Evolutionary conservation across 1,284 basidiomycete species (phyloP).

Genomic region (Crepidotus sp.): DNA sequence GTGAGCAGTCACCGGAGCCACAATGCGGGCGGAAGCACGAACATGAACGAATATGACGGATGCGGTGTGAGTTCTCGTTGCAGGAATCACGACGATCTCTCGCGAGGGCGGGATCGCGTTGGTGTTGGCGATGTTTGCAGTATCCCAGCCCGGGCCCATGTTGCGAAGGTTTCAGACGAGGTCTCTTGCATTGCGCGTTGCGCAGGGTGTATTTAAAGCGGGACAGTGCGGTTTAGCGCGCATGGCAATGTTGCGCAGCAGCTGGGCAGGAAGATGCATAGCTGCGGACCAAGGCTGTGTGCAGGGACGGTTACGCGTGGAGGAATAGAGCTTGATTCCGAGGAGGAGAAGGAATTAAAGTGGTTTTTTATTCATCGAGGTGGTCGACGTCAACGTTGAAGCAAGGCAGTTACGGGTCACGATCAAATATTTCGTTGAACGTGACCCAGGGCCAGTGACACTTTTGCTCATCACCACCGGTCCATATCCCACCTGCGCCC

Average conservation of each 20-base stretch:
- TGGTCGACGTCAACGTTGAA: no score
- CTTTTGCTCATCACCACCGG: neutral
- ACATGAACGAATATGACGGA: conserved; percentile 20
- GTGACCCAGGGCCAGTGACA: neutral
- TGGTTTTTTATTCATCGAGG: no score
- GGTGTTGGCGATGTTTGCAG: conserved; percentile 6
- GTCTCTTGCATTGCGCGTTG: no score
- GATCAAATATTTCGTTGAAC: no score
- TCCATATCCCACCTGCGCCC: neutral
- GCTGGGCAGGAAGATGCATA: neutral
- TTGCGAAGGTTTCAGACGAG: neutral
- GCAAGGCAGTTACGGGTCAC: no score
- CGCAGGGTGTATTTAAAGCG: conserved; percentile 9
- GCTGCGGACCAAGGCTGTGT: conserved; percentile 16
- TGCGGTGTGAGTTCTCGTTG: conserved; percentile 17
- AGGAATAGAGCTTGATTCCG: neutral
- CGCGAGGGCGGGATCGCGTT: neutral
- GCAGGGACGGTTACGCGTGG: conserved; percentile 2
- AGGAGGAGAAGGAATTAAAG: no score
- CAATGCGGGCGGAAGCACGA: neutral
- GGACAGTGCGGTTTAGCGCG: conserved; percentile 2
- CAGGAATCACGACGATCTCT: conserved; percentile 11
- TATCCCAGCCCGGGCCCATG: neutral
- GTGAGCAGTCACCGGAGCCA: neutral
- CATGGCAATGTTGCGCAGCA: conserved; percentile 18